A percentile compares a stretch with the other conserved stretches of the same genome.
phyloP scores from a whole-genome alignment of 345 rosid genomes.

The Ceriops tagal region DNA sequence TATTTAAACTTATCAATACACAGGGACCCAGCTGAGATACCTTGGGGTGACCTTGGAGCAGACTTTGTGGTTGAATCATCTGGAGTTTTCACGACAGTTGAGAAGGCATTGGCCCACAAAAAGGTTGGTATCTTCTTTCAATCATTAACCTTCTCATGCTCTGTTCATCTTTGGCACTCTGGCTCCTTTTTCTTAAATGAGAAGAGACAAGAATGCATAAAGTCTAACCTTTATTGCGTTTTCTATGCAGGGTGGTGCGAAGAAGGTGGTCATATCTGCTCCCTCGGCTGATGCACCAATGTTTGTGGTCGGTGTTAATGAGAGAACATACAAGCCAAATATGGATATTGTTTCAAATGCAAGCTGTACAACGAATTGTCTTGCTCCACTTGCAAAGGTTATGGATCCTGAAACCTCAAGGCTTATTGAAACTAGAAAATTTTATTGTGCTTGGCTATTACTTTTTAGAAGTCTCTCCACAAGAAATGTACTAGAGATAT shows the following conservation, averaged over 20 bases:
- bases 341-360: conserved; percentile 99
- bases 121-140: conserved; percentile 42
- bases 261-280: conserved; percentile 93
- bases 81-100: conserved; percentile 84
- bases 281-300: conserved; percentile 99
- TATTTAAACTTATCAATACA: conserved; percentile 7
- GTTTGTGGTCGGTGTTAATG: conserved; percentile 99
- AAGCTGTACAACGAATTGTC: conserved; percentile 99
- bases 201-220: not conserved
- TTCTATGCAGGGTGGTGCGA: conserved; percentile 80
- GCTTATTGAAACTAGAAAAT: not conserved
- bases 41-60: conserved; percentile 94
- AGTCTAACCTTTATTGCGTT: conserved; percentile 4
- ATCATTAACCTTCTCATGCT: not conserved
- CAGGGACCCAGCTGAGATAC: conserved; percentile 95
- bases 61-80: conserved; percentile 95
- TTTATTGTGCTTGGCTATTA: not conserved
- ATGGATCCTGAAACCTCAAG: conserved; percentile 12
- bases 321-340: conserved; percentile 69
- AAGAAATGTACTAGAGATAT: not conserved
- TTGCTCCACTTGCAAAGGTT: conserved; percentile 99
- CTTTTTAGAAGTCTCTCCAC: not conserved
- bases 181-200: not conserved
- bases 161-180: not conserved
- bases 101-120: conserved; percentile 77